Evolutionary conservation across 2,329 filamentous ascomycete species (phyloP).

Genomic region (Cladosporium sp.): DNA sequence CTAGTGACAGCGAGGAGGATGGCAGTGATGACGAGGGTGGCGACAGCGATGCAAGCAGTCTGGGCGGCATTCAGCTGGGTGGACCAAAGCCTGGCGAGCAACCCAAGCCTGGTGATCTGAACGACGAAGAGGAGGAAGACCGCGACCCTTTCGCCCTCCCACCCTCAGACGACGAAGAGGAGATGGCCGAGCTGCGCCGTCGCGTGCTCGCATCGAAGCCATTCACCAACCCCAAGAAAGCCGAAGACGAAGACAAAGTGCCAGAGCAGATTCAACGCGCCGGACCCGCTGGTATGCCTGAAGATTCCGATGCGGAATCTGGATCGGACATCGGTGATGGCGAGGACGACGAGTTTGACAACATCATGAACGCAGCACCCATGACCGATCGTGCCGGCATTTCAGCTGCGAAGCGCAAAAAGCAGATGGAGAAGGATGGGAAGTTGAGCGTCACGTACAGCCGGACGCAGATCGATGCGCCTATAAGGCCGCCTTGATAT

Average conservation of each 20-base stretch:
- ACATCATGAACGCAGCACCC: slow-evolving; percentile 86
- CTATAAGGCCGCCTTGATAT: slow-evolving; percentile 37
- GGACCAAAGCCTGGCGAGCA: slow-evolving; percentile 50
- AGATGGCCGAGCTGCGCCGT: slow-evolving; percentile 88
- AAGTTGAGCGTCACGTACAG: slow-evolving; percentile 46
- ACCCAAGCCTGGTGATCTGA: slow-evolving; percentile 32
- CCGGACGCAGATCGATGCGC: slow-evolving; percentile 45
- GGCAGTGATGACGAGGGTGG: slow-evolving; percentile 42
- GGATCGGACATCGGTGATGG: slow-evolving; percentile 63
- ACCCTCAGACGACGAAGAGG: slow-evolving; percentile 72
- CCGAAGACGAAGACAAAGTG: slow-evolving; percentile 46
- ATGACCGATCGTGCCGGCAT: slow-evolving; percentile 83
- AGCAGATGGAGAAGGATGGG: slow-evolving; percentile 43
- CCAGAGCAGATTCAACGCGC: slow-evolving; percentile 58
- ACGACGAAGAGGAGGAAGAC: slow-evolving; percentile 45
- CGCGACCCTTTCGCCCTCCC: slow-evolving; percentile 72
- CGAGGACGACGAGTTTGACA: slow-evolving; percentile 79
- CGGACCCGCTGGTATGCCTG: slow-evolving; percentile 30
- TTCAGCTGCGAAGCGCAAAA: slow-evolving; percentile 55
- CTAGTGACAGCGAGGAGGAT: slow-evolving; percentile 49
- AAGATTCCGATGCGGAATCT: slow-evolving; percentile 64
- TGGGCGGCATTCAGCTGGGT: slow-evolving; percentile 33
- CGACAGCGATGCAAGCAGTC: slow-evolving; percentile 31
- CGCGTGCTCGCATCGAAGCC: slow-evolving; percentile 89
- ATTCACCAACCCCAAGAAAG: slow-evolving; percentile 59